phyloP scores from a whole-genome alignment of 306 rosid genomes.

The Trifolium repens region DNA sequence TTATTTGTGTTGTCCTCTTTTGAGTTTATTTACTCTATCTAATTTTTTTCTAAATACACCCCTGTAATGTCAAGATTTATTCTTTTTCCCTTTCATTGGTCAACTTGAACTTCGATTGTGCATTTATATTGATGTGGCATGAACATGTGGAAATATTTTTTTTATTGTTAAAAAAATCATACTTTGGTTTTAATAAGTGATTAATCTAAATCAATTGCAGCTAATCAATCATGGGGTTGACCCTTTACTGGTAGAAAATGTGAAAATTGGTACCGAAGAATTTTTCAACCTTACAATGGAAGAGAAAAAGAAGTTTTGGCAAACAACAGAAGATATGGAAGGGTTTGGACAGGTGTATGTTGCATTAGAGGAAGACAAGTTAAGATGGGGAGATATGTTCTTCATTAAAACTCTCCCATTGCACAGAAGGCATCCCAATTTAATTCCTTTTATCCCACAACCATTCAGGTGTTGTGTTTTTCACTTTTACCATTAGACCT shows the following conservation, averaged over 20 bases:
- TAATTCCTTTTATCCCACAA: not conserved
- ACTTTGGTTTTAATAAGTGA: no score
- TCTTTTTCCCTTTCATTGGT: no score
- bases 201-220: not conserved
- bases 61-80: no score
- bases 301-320: conserved; percentile 30
- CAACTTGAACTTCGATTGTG: no score
- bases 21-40: no score
- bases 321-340: not conserved
- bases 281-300: conserved; percentile 3
- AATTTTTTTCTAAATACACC: no score
- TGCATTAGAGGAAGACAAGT: conserved; percentile 4
- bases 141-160: no score
- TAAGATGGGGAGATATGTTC: conserved; percentile 29
- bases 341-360: conserved; percentile 32
- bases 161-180: no score
- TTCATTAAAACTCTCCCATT: not conserved
- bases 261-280: not conserved
- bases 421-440: not conserved
- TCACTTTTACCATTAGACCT: not conserved
- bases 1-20: no score
- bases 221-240: not conserved
- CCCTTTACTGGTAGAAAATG: conserved; percentile 8
- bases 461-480: not conserved
- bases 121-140: no score